Conservation (phyloP, 371 early-diverging fungal genomes). For the Lichtheimia corymbifera region DNA sequence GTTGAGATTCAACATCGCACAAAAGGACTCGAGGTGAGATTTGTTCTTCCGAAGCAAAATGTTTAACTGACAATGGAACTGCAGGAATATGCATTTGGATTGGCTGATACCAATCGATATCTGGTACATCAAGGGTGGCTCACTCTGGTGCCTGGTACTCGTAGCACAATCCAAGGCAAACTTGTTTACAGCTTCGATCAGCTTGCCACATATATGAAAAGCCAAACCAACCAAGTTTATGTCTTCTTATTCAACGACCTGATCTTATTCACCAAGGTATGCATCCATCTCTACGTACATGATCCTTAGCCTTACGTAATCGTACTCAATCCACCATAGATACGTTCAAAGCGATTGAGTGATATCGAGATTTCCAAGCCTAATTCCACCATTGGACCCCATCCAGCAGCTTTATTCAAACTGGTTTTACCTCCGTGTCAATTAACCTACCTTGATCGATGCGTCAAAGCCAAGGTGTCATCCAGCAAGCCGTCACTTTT, state of each 20-base stretch:
- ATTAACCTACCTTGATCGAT: slow-evolving; percentile 24
- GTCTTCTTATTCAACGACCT: slow-evolving; percentile 47
- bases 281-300: too few species aligned
- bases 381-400: slow-evolving; percentile 18
- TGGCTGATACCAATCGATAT: slow-evolving; percentile 22
- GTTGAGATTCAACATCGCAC: background rate
- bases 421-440: slow-evolving; percentile 25
- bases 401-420: slow-evolving; percentile 24
- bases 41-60: background rate
- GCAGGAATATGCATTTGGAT: background rate
- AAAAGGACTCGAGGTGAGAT: slow-evolving; percentile 30
- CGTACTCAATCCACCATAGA: background rate
- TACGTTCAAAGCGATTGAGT: background rate
- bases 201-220: slow-evolving; percentile 10
- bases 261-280: slow-evolving; percentile 38
- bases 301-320: background rate
- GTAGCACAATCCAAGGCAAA: slow-evolving; percentile 1
- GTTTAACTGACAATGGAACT: background rate
- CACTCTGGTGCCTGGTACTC: slow-evolving; percentile 18
- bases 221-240: slow-evolving; percentile 24
- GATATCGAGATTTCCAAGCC: background rate
- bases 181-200: slow-evolving; percentile 5
- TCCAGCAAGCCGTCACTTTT: slow-evolving; percentile 10
- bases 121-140: slow-evolving; percentile 40
- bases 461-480: slow-evolving; percentile 8